phyloP scores from a whole-genome alignment of 1,284 basidiomycete genomes.

The Ganoderma leucocontextum region DNA sequence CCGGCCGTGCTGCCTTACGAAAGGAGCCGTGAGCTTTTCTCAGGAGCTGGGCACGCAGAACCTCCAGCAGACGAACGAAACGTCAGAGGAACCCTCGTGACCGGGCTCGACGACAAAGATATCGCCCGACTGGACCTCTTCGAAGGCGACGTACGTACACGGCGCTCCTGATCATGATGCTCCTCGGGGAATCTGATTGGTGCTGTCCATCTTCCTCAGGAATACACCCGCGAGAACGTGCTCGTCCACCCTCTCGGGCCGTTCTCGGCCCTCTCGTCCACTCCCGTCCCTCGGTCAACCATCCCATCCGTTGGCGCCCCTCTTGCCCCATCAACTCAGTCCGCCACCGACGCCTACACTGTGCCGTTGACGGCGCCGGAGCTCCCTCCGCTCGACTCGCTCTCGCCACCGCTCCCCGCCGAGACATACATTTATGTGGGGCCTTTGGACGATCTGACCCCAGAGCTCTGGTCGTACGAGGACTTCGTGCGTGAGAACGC shows the following conservation, averaged over 20 bases:
- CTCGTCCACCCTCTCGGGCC: constrained; percentile 61
- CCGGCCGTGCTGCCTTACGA: constrained; percentile 75
- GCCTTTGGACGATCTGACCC: constrained; percentile 54
- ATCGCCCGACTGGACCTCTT: constrained; percentile 74
- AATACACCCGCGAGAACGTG: constrained; percentile 71
- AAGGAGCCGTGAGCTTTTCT: constrained; percentile 53
- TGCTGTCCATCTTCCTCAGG: constrained; percentile 50
- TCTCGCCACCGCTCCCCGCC: constrained; percentile 51
- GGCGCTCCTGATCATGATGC: constrained; percentile 2
- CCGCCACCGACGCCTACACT: constrained; percentile 40
- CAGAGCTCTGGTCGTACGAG: constrained; percentile 79
- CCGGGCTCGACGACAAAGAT: constrained; percentile 67
- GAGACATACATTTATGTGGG: constrained; percentile 80
- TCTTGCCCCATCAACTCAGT: constrained; percentile 37
- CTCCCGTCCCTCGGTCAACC: constrained; percentile 33
- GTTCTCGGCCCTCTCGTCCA: constrained; percentile 43
- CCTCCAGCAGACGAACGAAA: constrained; percentile 57
- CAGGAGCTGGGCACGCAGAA: constrained; percentile 43
- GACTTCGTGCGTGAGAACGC: constrained; percentile 75
- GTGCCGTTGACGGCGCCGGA: constrained; percentile 51
- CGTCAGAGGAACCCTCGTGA: constrained; percentile 77
- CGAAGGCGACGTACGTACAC: constrained; percentile 75
- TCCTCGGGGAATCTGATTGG: not conserved
- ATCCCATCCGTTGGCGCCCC: constrained; percentile 48
- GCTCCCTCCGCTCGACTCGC: constrained; percentile 47